Conservation (phyloP, 2,329 filamentous ascomycete genomes). For the Fusarium globosum region DNA sequence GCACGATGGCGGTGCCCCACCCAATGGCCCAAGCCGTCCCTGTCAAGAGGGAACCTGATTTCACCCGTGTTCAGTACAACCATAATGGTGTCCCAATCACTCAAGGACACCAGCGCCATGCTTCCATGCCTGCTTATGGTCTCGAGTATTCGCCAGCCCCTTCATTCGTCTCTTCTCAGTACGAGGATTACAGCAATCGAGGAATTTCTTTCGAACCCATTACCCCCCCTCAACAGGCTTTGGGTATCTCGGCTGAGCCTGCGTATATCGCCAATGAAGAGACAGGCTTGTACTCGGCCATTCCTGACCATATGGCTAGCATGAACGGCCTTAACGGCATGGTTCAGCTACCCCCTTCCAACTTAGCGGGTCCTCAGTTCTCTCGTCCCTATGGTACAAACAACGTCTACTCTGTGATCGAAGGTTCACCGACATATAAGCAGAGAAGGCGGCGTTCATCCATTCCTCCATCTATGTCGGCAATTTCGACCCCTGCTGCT, state of each 20-base stretch:
- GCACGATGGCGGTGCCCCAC: constrained; percentile 76
- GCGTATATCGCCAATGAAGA: constrained; percentile 99
- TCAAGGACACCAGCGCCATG: constrained; percentile 89
- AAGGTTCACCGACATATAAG: constrained; percentile 99
- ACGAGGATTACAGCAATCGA: constrained; percentile 96
- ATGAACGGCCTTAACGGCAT: constrained; percentile 85
- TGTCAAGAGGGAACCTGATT: constrained; percentile 91
- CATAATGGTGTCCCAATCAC: constrained; percentile 88
- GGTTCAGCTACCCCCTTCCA: constrained; percentile 90
- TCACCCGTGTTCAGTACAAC: constrained; percentile 85
- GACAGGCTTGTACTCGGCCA: constrained; percentile 93
- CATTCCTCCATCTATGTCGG: constrained; percentile 81
- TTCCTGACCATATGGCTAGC: constrained; percentile 82
- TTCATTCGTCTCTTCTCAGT: constrained; percentile 98
- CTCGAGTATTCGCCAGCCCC: constrained; percentile 98
- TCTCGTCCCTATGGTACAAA: constrained; percentile 76
- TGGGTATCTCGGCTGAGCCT: constrained; percentile 85
- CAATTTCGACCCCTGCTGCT: constrained; percentile 74
- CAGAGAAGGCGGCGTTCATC: constrained; percentile 94
- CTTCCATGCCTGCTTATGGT: constrained; percentile 95
- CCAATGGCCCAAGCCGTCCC: constrained; percentile 73
- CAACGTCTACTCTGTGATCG: constrained; percentile 94
- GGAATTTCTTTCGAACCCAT: constrained; percentile 97
- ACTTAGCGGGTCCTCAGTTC: constrained; percentile 83
- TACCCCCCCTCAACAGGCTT: constrained; percentile 90